Base-by-base conservation (phyloP, 768 basidiomycete genomes). In the Saitozyma podzolica region DNA sequence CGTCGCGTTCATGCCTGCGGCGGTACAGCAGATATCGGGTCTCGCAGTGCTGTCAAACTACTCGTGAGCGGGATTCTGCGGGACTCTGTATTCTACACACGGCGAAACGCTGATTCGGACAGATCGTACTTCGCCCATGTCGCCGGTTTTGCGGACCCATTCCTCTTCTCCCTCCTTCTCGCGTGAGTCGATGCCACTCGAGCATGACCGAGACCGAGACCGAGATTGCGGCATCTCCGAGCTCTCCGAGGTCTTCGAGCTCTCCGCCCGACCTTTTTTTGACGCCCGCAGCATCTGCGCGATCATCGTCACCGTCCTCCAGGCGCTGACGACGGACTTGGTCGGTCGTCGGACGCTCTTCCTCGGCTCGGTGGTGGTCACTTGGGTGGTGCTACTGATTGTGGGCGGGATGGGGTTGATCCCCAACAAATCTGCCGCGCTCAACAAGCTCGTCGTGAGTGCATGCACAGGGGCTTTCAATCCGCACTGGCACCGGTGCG, bases 311-410 rank as follows among this genome's bases (percentile, higher is more conserved):
- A 73, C 68, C 29, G 39, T 66, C 8, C 59, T 73, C 50, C 66
- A 60, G 58, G 68, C 68, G 10, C 52, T 56, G 47, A 17, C 66
- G 13, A 70, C 62, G 57, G 71, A 73, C 52, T 39, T 63, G 13
- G 63, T 73, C 47, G 71, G 71, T 42, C 66, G 71, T 55, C 54
- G 71, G 50, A 60, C 63, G 10, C 56, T 73, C 39, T 70, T 69
- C 62, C 40, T 69, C 8, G 55, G 57, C 19, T 63, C 63, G 7
- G 55, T 62, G 10, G 48, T 63, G 10, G 59, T 56, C 14, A 59
- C 58, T n/a, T 73, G 68, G 71, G 29, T 48, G 40, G 59, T 62
- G 50, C 57, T 61, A 43, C 59, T 72, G 54, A 54, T 69, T 48
- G 63, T 72, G 41, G 71, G 71, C 17, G 66, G 68, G 11, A 52